Evolutionary conservation across 306 rosid species (phyloP).

Genomic region (Ceratonia siliqua): DNA sequence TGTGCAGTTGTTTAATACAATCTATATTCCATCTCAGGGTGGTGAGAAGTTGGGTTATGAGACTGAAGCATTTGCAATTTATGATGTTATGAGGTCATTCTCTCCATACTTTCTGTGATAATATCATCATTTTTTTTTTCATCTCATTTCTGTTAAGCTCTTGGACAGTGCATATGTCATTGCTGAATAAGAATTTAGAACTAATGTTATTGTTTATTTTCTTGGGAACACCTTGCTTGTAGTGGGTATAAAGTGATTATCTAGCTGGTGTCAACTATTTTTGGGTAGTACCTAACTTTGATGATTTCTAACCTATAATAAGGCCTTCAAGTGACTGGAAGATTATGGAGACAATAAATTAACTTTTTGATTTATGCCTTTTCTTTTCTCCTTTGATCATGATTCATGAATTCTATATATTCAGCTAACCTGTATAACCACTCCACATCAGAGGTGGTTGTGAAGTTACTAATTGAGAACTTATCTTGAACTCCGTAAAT

Average conservation of each 20-base stretch:
- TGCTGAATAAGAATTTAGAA: not conserved
- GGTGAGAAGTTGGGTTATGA: slow-evolving; percentile 97
- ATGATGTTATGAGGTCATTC: slow-evolving; percentile 88
- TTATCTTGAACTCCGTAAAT: not conserved
- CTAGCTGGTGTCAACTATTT: not conserved
- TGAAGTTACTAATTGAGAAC: not conserved
- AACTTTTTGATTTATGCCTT: slow-evolving; percentile 10
- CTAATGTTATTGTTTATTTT: slow-evolving; percentile 7
- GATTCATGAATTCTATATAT: slow-evolving; percentile 18
- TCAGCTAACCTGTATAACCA: not conserved
- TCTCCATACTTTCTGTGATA: slow-evolving; percentile 32
- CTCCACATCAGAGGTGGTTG: not conserved
- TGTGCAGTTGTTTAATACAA: slow-evolving; percentile 24
- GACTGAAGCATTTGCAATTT: slow-evolving; percentile 90
- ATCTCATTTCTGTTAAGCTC: slow-evolving; percentile 3
- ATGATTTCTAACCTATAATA: not conserved
- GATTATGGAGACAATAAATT: slow-evolving; percentile 16
- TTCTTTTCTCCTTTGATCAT: slow-evolving; percentile 9
- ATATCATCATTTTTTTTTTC: slow-evolving; percentile 9
- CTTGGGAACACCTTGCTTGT: not conserved
- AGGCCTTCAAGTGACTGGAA: not conserved
- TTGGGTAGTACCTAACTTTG: not conserved
- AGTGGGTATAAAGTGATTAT: slow-evolving; percentile 17
- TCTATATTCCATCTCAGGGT: slow-evolving; percentile 63
- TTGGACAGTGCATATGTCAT: slow-evolving; percentile 12